These are phyloP conservation scores for Linnemannia schmuckeri DNA, from an alignment of 192 early-diverging fungal species.

Conservation along the genomic window DNA sequence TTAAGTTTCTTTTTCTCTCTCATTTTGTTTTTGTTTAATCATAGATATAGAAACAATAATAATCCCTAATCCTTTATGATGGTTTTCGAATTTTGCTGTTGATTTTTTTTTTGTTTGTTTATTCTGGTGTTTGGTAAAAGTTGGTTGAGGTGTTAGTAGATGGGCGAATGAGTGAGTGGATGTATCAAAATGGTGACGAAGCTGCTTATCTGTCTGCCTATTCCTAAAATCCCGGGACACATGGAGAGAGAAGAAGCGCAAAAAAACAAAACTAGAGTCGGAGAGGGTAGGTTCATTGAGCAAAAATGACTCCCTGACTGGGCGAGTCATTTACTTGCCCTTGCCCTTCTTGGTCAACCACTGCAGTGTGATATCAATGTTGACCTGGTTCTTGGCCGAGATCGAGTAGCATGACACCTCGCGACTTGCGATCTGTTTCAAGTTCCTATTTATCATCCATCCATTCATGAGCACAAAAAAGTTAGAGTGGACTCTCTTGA, in stretches of 20 bases:
- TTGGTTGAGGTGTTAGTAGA: not conserved
- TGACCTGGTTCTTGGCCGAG: constrained; percentile 97
- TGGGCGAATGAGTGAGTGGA: not conserved
- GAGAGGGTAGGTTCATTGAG: not conserved
- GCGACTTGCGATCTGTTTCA: constrained; percentile 91
- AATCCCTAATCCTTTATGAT: not conserved
- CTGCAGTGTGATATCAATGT: constrained; percentile 97
- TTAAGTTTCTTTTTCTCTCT: not conserved
- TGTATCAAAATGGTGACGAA: not conserved
- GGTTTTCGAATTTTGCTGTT: not conserved
- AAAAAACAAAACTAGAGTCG: not conserved
- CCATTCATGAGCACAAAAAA: not conserved
- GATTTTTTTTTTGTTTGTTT: constrained; percentile 13
- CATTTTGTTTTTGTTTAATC: not conserved
- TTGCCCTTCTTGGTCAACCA: constrained; percentile 94
- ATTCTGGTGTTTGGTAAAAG: not conserved
- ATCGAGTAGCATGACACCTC: constrained; percentile 99
- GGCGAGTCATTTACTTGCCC: constrained; percentile 57
- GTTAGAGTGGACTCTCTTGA: not conserved
- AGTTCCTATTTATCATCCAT: constrained; percentile 65
- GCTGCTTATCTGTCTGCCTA: not conserved
- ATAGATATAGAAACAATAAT: not conserved
- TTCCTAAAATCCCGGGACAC: not conserved
- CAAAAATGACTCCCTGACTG: not conserved
- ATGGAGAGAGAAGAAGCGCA: not conserved